Evolutionary conservation across 176 grass and related monocot species (phyloP), one percentile per base, ranked within the genome.

Genomic region (Avena eriantha): DNA sequence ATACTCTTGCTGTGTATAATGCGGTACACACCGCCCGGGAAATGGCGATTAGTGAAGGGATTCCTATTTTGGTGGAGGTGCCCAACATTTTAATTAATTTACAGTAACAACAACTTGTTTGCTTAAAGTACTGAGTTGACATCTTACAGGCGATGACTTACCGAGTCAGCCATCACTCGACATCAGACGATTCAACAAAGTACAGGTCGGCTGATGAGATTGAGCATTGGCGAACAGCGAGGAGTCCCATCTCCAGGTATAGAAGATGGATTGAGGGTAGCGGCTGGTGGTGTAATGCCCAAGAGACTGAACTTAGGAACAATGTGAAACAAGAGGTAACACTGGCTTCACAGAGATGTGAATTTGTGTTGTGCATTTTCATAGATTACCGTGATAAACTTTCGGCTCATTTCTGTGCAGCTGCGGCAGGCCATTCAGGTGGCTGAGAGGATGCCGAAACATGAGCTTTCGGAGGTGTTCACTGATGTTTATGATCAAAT

Each of bases 181-280:
- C 97, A 24, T 99, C 97, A 21, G 97, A 99, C 21, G 97, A 99
- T 82, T 99, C 97, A 64, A 99, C 97, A 34, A 99, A 96, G 72
- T 99, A 99, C 68, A 90, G 97, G n/a, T 87, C 92, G 7, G 85
- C 88, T 26, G 87, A 94, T 19, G 97, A 99, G 92, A 99, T 99
- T 0, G 92, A 99, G 73, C 97, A 99, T 53, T 99, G 94, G 94
- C 80, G 92, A 87, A 96, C 90, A 24, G 85, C 92, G 16, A 88
- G 97, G 45, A 94, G 93, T 80, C 97, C 97, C 7, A 61, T 99
- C 36, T 99, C 94, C 21, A 96, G 90, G 81, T 99, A 96, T 80
- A 94, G 92, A 71, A 96, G 93, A 91, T 99, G 97, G 97, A 79
- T 99, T 65, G 88, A 99, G 85, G 80, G 90, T 16, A 96, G 96